These are phyloP conservation scores for Oidium heveae DNA, from an alignment of 2,329 filamentous ascomycete genomes.

Conservation along the genomic window DNA sequence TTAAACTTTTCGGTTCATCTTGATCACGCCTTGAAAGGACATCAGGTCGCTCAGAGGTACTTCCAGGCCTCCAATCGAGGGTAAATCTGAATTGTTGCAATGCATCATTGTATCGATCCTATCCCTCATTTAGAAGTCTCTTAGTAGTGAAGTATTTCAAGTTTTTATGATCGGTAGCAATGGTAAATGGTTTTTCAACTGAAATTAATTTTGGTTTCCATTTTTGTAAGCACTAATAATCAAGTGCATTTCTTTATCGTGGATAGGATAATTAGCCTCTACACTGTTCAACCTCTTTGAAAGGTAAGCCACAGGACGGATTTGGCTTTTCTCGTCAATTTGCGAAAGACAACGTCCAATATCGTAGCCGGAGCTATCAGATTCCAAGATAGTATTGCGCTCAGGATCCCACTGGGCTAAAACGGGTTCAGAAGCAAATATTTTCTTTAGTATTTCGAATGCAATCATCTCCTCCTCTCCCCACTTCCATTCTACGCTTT, in stretches of 20 bases:
- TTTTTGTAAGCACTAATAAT: background rate
- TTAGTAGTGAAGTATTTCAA: background rate
- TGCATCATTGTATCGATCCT: background rate
- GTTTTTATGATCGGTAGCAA: slow-evolving; percentile 1
- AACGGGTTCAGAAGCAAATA: background rate
- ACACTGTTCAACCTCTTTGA: background rate
- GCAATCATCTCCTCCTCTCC: background rate
- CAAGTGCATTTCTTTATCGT: background rate
- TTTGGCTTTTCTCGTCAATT: background rate
- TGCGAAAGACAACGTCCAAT: background rate
- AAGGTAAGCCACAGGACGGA: background rate
- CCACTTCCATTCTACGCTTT: background rate
- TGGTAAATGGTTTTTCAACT: background rate
- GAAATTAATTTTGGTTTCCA: slow-evolving; percentile 1
- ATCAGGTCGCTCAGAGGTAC: background rate
- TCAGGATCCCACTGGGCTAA: background rate
- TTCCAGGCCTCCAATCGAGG: background rate
- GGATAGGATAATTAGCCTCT: background rate
- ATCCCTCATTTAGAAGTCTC: background rate
- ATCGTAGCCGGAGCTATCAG: background rate
- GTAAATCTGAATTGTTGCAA: background rate
- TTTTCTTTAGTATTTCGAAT: background rate
- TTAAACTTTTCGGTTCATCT: background rate
- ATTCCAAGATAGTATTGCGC: background rate
- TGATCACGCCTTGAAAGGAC: background rate